These are phyloP conservation scores for Pythium phragmiticola DNA, from an alignment of 352 stramenopile species.

Conservation along the genomic window DNA sequence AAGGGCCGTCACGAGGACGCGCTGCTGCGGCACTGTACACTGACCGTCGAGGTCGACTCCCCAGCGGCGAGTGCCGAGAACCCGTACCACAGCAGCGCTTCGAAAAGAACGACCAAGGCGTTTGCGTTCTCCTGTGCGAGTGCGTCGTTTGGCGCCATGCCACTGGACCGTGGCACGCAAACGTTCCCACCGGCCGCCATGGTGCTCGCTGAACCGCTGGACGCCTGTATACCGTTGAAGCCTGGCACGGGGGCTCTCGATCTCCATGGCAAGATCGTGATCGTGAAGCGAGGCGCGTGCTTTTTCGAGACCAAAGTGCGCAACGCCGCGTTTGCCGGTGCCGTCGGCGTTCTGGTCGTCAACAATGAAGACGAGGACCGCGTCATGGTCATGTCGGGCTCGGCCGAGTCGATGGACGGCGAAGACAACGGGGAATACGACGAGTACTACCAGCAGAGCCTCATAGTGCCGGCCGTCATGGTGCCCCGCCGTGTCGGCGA, in stretches of 20 bases:
- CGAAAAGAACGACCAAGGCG: neutral
- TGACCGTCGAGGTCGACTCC: slow-evolving; percentile 32
- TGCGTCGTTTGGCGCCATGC: slow-evolving; percentile 55
- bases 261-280: slow-evolving; percentile 45
- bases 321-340: slow-evolving; percentile 45
- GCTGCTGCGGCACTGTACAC: slow-evolving; percentile 36
- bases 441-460: slow-evolving; percentile 12
- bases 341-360: slow-evolving; percentile 55
- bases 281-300: slow-evolving; percentile 57
- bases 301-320: slow-evolving; percentile 76
- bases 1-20: slow-evolving; percentile 18
- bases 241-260: slow-evolving; percentile 8
- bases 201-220: slow-evolving; percentile 48
- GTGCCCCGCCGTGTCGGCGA: slow-evolving; percentile 55
- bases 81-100: slow-evolving; percentile 13
- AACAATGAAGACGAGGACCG: slow-evolving; percentile 63
- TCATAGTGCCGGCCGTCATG: slow-evolving; percentile 62
- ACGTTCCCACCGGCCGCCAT: slow-evolving; percentile 31
- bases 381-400: slow-evolving; percentile 80
- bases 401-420: slow-evolving; percentile 16
- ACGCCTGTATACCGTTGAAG: slow-evolving; percentile 50
- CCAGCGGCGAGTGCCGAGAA: slow-evolving; percentile 9
- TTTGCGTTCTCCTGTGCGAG: slow-evolving; percentile 56
- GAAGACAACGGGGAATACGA: slow-evolving; percentile 16
- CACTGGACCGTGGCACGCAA: slow-evolving; percentile 27